Evolutionary conservation across 768 basidiomycete species (phyloP).

Genomic region (Sporobolomyces roseus): DNA sequence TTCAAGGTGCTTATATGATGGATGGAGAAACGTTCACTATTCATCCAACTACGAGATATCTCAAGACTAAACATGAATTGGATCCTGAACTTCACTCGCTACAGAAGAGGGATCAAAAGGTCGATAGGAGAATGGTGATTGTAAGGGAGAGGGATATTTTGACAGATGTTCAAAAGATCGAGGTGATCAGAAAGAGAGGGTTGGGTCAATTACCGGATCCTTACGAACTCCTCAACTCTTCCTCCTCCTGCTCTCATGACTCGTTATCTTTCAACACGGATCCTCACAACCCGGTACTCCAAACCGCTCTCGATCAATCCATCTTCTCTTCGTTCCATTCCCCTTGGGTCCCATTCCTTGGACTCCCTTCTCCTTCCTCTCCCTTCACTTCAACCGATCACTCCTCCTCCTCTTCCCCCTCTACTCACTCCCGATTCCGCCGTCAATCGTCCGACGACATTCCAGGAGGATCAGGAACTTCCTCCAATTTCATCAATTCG

Average conservation of each 20-base stretch:
- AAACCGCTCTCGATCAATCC: slow-evolving; percentile 46
- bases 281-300: slow-evolving; percentile 50
- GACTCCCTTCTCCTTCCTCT: slow-evolving; percentile 43
- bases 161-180: slow-evolving; percentile 11
- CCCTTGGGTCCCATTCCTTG: slow-evolving; percentile 55
- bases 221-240: background rate
- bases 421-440: background rate
- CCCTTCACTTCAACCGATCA: background rate
- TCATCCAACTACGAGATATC: slow-evolving; percentile 29
- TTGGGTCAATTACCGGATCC: slow-evolving; percentile 4
- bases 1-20: slow-evolving; percentile 27
- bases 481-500: slow-evolving; percentile 60
- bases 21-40: slow-evolving; percentile 30
- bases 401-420: slow-evolving; percentile 55
- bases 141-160: slow-evolving; percentile 19
- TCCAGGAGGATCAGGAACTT: slow-evolving; percentile 44
- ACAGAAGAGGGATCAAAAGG: background rate
- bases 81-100: slow-evolving; percentile 32
- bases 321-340: slow-evolving; percentile 4
- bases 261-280: slow-evolving; percentile 63
- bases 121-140: slow-evolving; percentile 26
- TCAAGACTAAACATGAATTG: slow-evolving; percentile 8
- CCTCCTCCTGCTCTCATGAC: slow-evolving; percentile 64
- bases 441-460: slow-evolving; percentile 28
- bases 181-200: slow-evolving; percentile 21